A percentile compares a stretch with the other conserved stretches of the same genome.
Evolutionary conservation across 1,284 basidiomycete genomes (phyloP).

Genomic region (Ceratobasidium sp.): DNA sequence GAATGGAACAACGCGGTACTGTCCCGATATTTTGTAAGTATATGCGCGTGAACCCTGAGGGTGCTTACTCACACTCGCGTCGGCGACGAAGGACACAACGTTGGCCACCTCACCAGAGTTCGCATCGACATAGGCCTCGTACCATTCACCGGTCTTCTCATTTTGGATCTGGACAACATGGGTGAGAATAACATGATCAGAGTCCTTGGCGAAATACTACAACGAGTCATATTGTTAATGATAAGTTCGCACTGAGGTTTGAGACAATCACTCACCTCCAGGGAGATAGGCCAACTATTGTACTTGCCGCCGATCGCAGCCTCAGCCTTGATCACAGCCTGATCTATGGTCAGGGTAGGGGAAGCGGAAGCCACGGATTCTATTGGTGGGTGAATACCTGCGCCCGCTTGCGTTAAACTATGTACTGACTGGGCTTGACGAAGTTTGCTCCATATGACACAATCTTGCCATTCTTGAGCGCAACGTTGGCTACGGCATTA

Average conservation of each 20-base stretch:
- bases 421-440: conserved; percentile 58
- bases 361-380: conserved; percentile 41
- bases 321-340: conserved; percentile 41
- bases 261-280: conserved; percentile 37
- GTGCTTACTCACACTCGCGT: conserved; percentile 58
- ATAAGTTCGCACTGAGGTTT: background rate
- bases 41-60: conserved; percentile 47
- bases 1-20: conserved; percentile 62
- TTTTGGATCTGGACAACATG: conserved; percentile 69
- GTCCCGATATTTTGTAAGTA: background rate
- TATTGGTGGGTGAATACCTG: no score
- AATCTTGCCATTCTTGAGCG: conserved; percentile 57
- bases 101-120: conserved; percentile 63
- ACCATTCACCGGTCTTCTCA: conserved; percentile 64
- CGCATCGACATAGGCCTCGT: conserved; percentile 72
- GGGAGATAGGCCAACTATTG: conserved; percentile 8
- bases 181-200: conserved; percentile 62
- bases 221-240: conserved; percentile 58
- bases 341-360: conserved; percentile 31
- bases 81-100: conserved; percentile 65
- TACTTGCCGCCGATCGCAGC: conserved; percentile 14
- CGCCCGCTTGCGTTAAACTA: no score
- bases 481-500: conserved; percentile 63
- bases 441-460: conserved; percentile 64
- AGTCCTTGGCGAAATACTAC: conserved; percentile 55